Conservation (phyloP, 1,284 basidiomycete genomes). For the Puccinia triticina region DNA sequence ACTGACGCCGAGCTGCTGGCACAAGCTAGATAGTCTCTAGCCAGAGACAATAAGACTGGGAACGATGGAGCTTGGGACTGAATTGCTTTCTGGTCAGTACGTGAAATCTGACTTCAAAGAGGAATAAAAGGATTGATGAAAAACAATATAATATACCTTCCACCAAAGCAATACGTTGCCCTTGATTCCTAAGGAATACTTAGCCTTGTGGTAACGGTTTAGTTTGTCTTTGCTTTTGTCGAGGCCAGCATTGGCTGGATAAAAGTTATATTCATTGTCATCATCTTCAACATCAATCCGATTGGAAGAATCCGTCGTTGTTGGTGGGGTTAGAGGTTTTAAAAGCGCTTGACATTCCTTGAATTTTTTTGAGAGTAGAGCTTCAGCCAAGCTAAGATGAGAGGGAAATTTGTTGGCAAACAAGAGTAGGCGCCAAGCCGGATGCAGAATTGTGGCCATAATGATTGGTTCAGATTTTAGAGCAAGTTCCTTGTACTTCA, state of each 20-base stretch:
- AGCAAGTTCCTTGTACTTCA: neutral
- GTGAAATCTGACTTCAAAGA: neutral
- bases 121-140: no score
- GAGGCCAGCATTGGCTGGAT: neutral
- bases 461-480: neutral
- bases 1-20: neutral
- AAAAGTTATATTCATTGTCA: neutral
- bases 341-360: neutral
- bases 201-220: neutral
- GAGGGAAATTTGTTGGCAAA: neutral
- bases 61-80: neutral
- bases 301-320: neutral
- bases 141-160: no score
- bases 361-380: neutral
- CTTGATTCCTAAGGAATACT: neutral
- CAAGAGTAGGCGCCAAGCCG: neutral
- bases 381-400: neutral
- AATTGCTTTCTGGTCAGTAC: neutral
- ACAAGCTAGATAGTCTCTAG: constrained; percentile 8
- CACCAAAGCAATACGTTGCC: neutral
- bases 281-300: neutral
- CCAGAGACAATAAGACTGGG: neutral
- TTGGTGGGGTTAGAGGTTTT: neutral
- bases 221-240: constrained; percentile 2
- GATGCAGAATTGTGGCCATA: neutral